A percentile compares a stretch with the other conserved stretches of the same genome.
These are phyloP conservation scores for Hypoxylon sp. DNA, from an alignment of 2,329 filamentous ascomycete species.

Conservation along the genomic window DNA sequence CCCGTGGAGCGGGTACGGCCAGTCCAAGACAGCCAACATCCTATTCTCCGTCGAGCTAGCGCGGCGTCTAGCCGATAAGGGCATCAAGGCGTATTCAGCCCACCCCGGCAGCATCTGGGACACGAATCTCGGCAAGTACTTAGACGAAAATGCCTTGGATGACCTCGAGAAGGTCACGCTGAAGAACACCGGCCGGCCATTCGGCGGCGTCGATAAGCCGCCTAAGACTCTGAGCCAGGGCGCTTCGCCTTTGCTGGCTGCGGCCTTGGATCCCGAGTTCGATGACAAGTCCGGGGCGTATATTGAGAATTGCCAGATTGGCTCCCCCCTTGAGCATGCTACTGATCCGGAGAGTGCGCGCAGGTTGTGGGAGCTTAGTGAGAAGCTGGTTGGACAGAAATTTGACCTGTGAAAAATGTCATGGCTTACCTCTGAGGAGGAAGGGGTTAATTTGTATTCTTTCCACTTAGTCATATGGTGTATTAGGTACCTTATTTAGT, in stretches of 20 bases:
- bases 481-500: neutral
- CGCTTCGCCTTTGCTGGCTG: conserved; percentile 28
- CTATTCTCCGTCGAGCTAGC: conserved; percentile 38
- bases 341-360: conserved; percentile 49
- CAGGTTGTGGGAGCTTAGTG: conserved; percentile 54
- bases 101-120: conserved; percentile 18
- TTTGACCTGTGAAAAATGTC: conserved; percentile 42
- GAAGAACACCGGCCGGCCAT: conserved; percentile 20
- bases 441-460: neutral
- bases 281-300: conserved; percentile 48
- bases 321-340: conserved; percentile 44
- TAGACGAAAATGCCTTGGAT: neutral
- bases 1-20: conserved; percentile 55
- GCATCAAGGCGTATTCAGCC: conserved; percentile 11
- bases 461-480: neutral
- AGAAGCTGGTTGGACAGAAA: conserved; percentile 53
- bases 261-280: conserved; percentile 37
- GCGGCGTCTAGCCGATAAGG: conserved; percentile 15
- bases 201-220: neutral
- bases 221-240: conserved; percentile 23
- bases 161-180: neutral
- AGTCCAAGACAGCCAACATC: conserved; percentile 57
- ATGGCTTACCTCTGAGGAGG: neutral
- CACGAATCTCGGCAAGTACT: conserved; percentile 19
- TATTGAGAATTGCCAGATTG: conserved; percentile 51